Evolutionary conservation across 2,329 filamentous ascomycete genomes (phyloP), one percentile per base, ranked within the genome.

Genomic region (Cladosporium colombiae): DNA sequence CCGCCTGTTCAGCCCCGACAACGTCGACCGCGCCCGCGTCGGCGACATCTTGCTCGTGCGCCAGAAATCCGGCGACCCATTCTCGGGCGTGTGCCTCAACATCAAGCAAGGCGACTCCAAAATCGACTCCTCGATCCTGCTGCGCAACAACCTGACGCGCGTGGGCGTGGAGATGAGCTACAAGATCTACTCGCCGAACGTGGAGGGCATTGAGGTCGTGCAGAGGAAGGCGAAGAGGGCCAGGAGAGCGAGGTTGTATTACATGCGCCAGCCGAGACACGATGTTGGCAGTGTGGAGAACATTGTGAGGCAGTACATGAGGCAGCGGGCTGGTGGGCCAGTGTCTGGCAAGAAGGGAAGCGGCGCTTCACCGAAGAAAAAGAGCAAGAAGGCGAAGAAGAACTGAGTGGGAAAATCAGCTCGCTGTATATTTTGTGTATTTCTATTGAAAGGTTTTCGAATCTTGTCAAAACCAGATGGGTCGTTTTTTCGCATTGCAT

Each of bases 131-230:
- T 91, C 91, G 5, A 89, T 99, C 64, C 81, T 97, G 67, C 84
- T 99, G 67, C 87, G 95, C 65, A 94, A 94, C 73, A 89, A 96
- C 76, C 82, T 99, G 72, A 93, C 92, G 71, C 87, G 91, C 72
- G 87, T 96, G 7, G 91, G 92, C 67, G 92, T 97, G 67, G 95
- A 99, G 85, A 95, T 97, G 92, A 97, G 92, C 89, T 93, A 91
- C 80, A 99, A 99, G 84, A 84, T 98, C 66, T 98, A 95, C 83
- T 91, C 88, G 75, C 94, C 94, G 67, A 90, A 91, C 75, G 90
- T 98, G 35, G 88, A 91, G 76, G 92, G 91, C 69, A 92, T 99
- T 74, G 94, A 99, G 81, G 90, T 99, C 73, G 91, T 98, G 78
- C 92, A 96, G 86, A 85, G 94, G 73, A 86, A 88, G 69, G 85